Conservation (phyloP, 139 green algal species). For the Asterochloris erici region DNA sequence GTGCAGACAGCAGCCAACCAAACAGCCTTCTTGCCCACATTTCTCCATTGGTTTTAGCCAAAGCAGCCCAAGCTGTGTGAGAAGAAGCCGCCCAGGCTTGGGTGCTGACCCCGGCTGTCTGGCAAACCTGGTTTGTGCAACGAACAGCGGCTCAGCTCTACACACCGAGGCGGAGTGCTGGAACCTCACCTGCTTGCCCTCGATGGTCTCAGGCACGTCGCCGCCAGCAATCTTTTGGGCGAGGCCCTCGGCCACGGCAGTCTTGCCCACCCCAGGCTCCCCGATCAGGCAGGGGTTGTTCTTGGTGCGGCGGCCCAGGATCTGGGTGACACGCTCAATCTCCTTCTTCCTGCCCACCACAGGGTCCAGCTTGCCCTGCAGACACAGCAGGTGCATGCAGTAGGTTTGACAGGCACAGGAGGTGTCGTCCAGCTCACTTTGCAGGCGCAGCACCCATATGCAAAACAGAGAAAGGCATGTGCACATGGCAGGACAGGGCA, state of each 20-base stretch:
- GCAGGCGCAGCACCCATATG: too few species aligned
- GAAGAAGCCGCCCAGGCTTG: too few species aligned
- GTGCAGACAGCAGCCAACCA: too few species aligned
- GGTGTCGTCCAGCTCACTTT: too few species aligned
- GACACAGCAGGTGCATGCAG: too few species aligned
- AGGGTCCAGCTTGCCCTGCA: slow-evolving; percentile 96
- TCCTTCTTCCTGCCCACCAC: slow-evolving; percentile 93
- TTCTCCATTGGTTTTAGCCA: too few species aligned
- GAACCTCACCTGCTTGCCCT: slow-evolving; percentile 91
- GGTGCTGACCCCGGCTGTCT: neutral
- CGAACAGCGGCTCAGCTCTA: neutral
- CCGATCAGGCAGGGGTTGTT: slow-evolving; percentile 99
- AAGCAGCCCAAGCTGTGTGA: too few species aligned
- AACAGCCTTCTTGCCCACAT: too few species aligned
- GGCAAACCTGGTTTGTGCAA: neutral
- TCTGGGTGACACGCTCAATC: slow-evolving; percentile 99
- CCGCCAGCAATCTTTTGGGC: slow-evolving; percentile 90
- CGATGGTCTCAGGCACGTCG: slow-evolving; percentile 98
- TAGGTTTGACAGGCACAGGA: too few species aligned
- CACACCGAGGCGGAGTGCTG: neutral
- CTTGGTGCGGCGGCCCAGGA: slow-evolving; percentile 95
- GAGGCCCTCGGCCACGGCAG: slow-evolving; percentile 96
- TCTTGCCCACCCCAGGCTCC: slow-evolving; percentile 98
- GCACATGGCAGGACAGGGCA: too few species aligned
- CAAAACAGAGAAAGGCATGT: too few species aligned